A percentile compares a stretch with the other conserved stretches of the same genome.
phyloP scores from a whole-genome alignment of 2,329 filamentous ascomycete species.

The Penicillium sp. region DNA sequence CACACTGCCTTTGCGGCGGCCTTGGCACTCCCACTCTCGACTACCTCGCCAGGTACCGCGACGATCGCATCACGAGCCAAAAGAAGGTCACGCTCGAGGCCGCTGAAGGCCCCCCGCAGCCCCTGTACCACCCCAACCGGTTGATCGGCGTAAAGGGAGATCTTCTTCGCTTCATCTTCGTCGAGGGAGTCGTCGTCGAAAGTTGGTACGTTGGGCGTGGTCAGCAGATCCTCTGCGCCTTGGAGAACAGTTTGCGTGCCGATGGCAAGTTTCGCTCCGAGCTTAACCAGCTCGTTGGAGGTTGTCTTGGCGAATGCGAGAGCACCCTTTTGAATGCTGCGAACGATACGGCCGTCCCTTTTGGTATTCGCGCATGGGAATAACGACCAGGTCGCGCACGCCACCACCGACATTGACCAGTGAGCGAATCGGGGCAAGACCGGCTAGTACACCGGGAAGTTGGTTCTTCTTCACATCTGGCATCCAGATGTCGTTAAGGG shows the following conservation, averaged over 20 bases:
- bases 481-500: slow-evolving; percentile 94
- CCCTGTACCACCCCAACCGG: slow-evolving; percentile 86
- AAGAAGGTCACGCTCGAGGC: slow-evolving; percentile 82
- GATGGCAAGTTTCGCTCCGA: slow-evolving; percentile 90
- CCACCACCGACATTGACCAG: slow-evolving; percentile 89
- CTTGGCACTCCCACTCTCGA: slow-evolving; percentile 78
- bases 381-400: slow-evolving; percentile 78
- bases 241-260: slow-evolving; percentile 93
- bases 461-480: slow-evolving; percentile 88
- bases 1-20: slow-evolving; percentile 77
- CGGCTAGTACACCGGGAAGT: slow-evolving; percentile 82
- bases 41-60: slow-evolving; percentile 85
- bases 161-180: slow-evolving; percentile 70
- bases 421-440: slow-evolving; percentile 83
- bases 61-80: slow-evolving; percentile 88
- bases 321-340: slow-evolving; percentile 88
- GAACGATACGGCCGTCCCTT: slow-evolving; percentile 92
- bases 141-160: slow-evolving; percentile 91
- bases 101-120: slow-evolving; percentile 75
- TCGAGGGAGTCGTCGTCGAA: slow-evolving; percentile 59
- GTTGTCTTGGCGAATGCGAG: slow-evolving; percentile 89
- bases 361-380: slow-evolving; percentile 87
- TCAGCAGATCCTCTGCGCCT: slow-evolving; percentile 77
- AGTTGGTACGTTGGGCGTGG: slow-evolving; percentile 39
- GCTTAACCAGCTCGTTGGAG: slow-evolving; percentile 86